Evolutionary conservation across 2,329 filamentous ascomycete species (phyloP).

Genomic region (Alternaria panax): DNA sequence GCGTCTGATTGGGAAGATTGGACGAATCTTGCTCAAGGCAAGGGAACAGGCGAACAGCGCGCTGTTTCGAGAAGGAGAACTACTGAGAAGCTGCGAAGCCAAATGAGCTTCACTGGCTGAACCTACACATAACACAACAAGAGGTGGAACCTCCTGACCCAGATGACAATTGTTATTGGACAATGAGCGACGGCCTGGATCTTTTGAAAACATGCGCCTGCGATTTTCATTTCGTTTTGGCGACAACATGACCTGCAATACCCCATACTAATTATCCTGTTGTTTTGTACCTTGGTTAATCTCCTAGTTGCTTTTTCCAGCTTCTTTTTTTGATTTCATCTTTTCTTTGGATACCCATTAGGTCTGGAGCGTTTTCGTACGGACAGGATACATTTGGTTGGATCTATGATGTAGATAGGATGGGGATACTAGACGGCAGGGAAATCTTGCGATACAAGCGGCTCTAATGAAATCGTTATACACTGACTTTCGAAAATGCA

Average conservation of each 20-base stretch:
- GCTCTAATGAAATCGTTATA: neutral
- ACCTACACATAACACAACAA: neutral
- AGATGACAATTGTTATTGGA: neutral
- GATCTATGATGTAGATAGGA: slow-evolving; percentile 1
- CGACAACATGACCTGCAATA: neutral
- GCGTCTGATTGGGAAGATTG: slow-evolving; percentile 78
- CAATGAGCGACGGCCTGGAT: neutral
- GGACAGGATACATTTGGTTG: neutral
- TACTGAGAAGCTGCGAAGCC: slow-evolving; percentile 25
- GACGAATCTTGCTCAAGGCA: slow-evolving; percentile 38
- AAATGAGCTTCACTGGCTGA: slow-evolving; percentile 18
- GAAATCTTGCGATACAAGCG: neutral
- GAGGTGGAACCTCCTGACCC: neutral
- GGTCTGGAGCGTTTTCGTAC: neutral
- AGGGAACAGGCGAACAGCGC: slow-evolving; percentile 14
- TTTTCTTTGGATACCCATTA: slow-evolving; percentile 2
- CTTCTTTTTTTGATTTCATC: neutral
- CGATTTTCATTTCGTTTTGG: neutral
- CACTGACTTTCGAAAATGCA: neutral
- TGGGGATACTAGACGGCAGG: neutral
- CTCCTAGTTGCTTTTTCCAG: neutral
- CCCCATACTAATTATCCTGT: neutral
- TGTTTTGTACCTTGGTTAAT: neutral
- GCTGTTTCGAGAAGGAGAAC: slow-evolving; percentile 24
- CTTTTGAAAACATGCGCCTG: neutral